Conservation (phyloP, 306 rosid species). For the Macrotyloma uniflorum region DNA sequence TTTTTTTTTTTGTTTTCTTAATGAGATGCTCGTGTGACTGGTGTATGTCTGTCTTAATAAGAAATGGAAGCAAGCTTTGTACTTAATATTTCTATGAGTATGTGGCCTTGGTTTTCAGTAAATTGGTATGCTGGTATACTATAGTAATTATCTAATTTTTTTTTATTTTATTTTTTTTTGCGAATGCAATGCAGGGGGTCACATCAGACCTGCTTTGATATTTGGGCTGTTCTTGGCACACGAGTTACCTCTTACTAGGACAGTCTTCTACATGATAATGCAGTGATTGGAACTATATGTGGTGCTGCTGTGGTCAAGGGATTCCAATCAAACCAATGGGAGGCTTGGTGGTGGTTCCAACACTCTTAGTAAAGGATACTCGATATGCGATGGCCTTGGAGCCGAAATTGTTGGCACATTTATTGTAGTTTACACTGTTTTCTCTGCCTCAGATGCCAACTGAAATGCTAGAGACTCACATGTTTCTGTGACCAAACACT, state of each 20-base stretch:
- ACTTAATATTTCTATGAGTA: too few species aligned
- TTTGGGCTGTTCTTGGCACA: constrained; percentile 22
- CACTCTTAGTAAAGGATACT: constrained; percentile 7
- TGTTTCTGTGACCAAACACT: constrained; percentile 1
- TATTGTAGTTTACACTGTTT: constrained; percentile 10
- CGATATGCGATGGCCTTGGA: constrained; percentile 21
- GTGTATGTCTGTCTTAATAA: too few species aligned
- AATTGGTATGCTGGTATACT: not conserved
- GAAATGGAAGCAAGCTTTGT: not conserved
- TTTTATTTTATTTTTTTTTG: too few species aligned
- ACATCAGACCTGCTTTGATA: constrained; percentile 28
- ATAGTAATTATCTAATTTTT: not conserved
- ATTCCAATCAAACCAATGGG: constrained; percentile 30
- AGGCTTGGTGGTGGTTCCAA: constrained; percentile 30
- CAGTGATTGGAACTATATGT: constrained; percentile 25
- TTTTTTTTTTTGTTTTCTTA: too few species aligned
- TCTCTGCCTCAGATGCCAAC: constrained; percentile 19
- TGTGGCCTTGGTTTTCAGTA: constrained; percentile 6
- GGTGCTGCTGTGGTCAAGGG: constrained; percentile 29
- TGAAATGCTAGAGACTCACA: constrained; percentile 22
- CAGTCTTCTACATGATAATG: constrained; percentile 13
- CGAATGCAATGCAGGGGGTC: constrained; percentile 19
- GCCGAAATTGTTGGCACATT: constrained; percentile 27
- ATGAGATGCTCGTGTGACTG: too few species aligned
- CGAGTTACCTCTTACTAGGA: constrained; percentile 16